Conservation (phyloP, 805 yeast genomes). For the Priceomyces haplophilus region DNA sequence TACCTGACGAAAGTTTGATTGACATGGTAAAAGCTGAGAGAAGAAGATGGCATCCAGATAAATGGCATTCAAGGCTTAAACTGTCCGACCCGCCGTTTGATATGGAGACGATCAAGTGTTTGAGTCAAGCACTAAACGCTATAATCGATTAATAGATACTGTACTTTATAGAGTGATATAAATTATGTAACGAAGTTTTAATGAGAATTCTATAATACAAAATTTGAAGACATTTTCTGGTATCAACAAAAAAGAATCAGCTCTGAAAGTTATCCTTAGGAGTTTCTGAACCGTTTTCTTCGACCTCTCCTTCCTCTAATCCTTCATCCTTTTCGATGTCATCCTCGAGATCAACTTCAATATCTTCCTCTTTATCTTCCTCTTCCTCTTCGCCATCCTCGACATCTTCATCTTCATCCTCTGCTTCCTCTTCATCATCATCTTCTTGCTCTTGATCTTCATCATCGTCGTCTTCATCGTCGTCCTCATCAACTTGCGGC, state of each 20-base stretch:
- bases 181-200: neutral
- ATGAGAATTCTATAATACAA: conserved; percentile 5
- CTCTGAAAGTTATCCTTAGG: conserved; percentile 6
- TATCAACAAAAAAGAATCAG: no score
- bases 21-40: conserved; percentile 46
- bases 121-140: conserved; percentile 32
- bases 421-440: conserved; percentile 45
- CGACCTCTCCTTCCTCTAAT: conserved; percentile 12
- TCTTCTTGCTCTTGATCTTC: conserved; percentile 53
- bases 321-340: conserved; percentile 22
- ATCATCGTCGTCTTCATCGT: conserved; percentile 57
- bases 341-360: conserved; percentile 31
- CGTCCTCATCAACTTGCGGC: conserved; percentile 61
- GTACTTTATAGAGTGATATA: conserved; percentile 2
- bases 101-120: conserved; percentile 23
- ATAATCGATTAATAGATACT: conserved; percentile 17
- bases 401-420: conserved; percentile 46
- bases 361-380: conserved; percentile 40
- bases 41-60: conserved; percentile 71
- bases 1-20: conserved; percentile 12
- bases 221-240: neutral
- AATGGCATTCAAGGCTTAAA: conserved; percentile 39
- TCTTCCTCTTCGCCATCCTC: conserved; percentile 39
- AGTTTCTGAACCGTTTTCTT: conserved; percentile 14
- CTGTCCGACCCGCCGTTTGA: conserved; percentile 16